Conservation (phyloP, 345 rosid genomes). For the Eucalyptus fibrosa region DNA sequence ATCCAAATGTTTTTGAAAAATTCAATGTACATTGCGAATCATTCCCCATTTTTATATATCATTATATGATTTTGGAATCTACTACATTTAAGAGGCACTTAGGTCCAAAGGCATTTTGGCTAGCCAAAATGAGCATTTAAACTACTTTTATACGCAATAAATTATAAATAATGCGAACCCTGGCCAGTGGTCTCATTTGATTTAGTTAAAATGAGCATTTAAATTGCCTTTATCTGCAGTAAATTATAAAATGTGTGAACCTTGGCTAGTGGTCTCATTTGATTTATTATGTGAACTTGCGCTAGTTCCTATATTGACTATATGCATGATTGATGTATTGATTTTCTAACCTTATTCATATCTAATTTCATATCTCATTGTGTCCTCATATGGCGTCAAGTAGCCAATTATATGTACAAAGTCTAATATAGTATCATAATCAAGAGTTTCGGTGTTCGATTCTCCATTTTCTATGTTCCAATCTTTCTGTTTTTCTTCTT, state of each 20-base stretch:
- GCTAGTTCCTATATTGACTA: neutral
- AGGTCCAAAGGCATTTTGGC: neutral
- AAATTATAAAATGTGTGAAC: too few species aligned
- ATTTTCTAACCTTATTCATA: neutral
- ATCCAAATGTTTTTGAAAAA: neutral
- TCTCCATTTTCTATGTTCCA: neutral
- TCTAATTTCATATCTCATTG: neutral
- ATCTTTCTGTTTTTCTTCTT: neutral
- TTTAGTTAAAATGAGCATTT: neutral
- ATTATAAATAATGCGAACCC: neutral
- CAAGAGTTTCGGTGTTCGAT: neutral
- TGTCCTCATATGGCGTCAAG: neutral
- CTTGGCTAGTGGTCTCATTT: too few species aligned
- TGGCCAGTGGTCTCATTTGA: too few species aligned
- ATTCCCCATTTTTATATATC: neutral
- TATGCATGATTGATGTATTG: neutral
- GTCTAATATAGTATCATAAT: neutral
- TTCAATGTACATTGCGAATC: neutral
- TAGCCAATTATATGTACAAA: neutral
- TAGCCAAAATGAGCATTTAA: neutral
- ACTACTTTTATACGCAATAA: neutral
- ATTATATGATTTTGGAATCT: neutral
- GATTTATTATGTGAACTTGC: neutral
- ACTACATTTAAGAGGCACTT: neutral
- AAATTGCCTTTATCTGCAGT: neutral